Evolutionary conservation across 2,329 filamentous ascomycete species (phyloP).

Genomic region (Aspergillus brasiliensis): DNA sequence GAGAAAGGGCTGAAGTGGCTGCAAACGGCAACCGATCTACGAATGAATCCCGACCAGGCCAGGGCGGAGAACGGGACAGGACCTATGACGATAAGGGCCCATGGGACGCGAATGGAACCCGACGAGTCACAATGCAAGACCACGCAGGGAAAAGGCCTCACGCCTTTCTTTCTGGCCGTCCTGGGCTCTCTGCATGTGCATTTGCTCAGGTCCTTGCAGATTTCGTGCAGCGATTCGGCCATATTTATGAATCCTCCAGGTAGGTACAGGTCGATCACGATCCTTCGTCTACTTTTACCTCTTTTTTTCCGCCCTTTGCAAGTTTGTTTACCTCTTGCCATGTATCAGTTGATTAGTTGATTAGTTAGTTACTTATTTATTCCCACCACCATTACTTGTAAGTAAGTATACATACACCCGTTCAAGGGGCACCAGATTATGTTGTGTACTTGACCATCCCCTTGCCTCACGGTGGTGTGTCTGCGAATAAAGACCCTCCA

Average conservation of each 20-base stretch:
- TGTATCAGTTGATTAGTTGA: background rate
- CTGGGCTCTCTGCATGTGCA: constrained; percentile 16
- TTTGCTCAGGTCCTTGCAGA: constrained; percentile 32
- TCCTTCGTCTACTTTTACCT: background rate
- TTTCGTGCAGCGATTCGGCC: constrained; percentile 22
- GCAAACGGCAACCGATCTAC: constrained; percentile 26
- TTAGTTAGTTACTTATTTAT: background rate
- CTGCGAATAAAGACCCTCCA: background rate
- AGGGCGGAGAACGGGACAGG: constrained; percentile 19
- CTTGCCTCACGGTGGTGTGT: constrained; percentile 1
- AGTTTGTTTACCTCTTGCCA: background rate
- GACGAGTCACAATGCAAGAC: constrained; percentile 36
- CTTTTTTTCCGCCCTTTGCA: background rate
- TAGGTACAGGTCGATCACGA: background rate
- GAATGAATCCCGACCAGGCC: constrained; percentile 18
- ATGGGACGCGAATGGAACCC: constrained; percentile 25
- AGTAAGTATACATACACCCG: background rate
- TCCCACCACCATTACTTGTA: background rate
- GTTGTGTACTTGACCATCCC: background rate
- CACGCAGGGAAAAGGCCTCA: constrained; percentile 15
- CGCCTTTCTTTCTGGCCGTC: background rate
- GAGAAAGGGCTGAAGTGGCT: constrained; percentile 16
- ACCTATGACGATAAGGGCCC: constrained; percentile 25
- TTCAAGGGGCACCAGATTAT: background rate
- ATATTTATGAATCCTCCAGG: constrained; percentile 3